These are phyloP conservation scores for Lithospermum erythrorhizon DNA, from an alignment of 257 asterid species.

Conservation along the genomic window DNA sequence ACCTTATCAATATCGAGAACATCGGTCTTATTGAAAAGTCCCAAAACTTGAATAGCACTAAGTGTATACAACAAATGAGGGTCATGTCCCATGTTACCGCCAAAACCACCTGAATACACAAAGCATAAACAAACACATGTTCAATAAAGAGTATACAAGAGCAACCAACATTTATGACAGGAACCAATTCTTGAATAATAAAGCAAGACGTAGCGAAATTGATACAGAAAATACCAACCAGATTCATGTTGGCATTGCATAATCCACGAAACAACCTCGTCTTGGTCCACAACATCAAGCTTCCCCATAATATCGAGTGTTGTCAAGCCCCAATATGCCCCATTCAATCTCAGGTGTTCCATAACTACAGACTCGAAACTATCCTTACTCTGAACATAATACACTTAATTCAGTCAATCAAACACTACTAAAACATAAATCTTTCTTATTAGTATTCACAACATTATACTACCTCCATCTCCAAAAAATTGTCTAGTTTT, in stretches of 20 bases:
- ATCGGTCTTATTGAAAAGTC: constrained; percentile 68
- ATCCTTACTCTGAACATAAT: constrained; percentile 49
- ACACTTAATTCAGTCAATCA: neutral
- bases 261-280: constrained; percentile 74
- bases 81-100: constrained; percentile 91
- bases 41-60: constrained; percentile 87
- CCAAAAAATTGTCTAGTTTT: too few relatives aligned
- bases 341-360: constrained; percentile 85
- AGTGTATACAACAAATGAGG: constrained; percentile 80
- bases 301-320: constrained; percentile 73
- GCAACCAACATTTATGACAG: neutral
- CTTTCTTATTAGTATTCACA: neutral
- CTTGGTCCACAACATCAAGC: constrained; percentile 63
- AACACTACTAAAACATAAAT: neutral
- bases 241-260: constrained; percentile 91
- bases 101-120: constrained; percentile 65
- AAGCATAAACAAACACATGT: neutral
- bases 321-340: constrained; percentile 96
- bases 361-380: constrained; percentile 67
- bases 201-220: neutral
- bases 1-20: constrained; percentile 73
- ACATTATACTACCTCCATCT: neutral
- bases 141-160: neutral
- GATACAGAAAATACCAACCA: constrained; percentile 38
- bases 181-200: neutral